Percentiles rank a stretch among this genome's conserved stretches.
Conservation (phyloP, 805 yeast species). For the Starmerella sp. region DNA sequence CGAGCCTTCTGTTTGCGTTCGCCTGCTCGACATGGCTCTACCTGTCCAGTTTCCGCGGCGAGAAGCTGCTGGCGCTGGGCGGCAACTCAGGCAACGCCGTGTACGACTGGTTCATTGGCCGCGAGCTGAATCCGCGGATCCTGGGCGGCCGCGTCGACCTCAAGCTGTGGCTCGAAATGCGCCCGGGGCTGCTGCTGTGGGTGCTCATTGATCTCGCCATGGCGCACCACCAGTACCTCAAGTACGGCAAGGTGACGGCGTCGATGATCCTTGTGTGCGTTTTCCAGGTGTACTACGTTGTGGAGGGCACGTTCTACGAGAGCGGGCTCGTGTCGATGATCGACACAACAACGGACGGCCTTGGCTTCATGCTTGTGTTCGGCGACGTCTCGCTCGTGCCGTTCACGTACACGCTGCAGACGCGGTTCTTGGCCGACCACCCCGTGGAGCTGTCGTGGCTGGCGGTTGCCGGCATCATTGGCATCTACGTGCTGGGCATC, state of each 20-base stretch:
- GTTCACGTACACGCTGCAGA: constrained; percentile 76
- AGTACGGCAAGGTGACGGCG: constrained; percentile 49
- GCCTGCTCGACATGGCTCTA: constrained; percentile 56
- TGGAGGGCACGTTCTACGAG: constrained; percentile 89
- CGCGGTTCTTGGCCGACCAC: constrained; percentile 64
- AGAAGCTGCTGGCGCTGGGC: constrained; percentile 62
- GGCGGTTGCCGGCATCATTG: constrained; percentile 34
- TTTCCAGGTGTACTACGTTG: constrained; percentile 68
- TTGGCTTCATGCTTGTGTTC: constrained; percentile 90
- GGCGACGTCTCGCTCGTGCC: constrained; percentile 93
- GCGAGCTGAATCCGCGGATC: constrained; percentile 86
- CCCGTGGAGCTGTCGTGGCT: constrained; percentile 43
- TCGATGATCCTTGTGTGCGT: constrained; percentile 58
- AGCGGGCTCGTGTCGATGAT: constrained; percentile 87
- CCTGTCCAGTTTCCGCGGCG: constrained; percentile 41
- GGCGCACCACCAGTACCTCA: constrained; percentile 66
- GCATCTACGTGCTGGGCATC: constrained; percentile 52
- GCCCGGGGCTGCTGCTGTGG: constrained; percentile 92
- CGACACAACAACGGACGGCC: constrained; percentile 92
- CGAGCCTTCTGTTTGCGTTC: constrained; percentile 54
- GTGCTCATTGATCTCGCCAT: constrained; percentile 63
- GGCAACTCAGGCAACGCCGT: constrained; percentile 70
- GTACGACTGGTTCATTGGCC: constrained; percentile 94
- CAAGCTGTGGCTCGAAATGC: constrained; percentile 81
- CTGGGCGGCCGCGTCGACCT: constrained; percentile 60